Base-by-base conservation (phyloP, 2,329 filamentous ascomycete species). In the Microascus cirrosus region DNA sequence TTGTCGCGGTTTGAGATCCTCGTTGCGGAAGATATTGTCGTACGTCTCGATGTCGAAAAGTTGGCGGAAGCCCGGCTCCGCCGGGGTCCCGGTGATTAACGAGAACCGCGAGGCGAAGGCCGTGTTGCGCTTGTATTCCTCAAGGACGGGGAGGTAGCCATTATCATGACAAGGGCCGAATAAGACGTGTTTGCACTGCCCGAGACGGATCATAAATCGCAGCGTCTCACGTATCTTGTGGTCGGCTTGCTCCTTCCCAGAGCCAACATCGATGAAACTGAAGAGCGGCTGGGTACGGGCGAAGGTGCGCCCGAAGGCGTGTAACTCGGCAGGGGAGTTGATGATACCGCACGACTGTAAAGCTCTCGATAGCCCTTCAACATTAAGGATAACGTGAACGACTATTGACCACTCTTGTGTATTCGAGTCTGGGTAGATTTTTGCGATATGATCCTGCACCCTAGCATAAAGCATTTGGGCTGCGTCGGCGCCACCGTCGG, bases 151-250 rank as follows among this genome's bases (percentile, higher is more conserved):
- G 6, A 80, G 80, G 63, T 85, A 86, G 10, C 77, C 77, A 32
- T 79, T 73, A 64, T 86, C 82, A 62, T 85, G 82, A 2, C 81
- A 84, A 53, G 84, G 75, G 53, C 83, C 84, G 50, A 86, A 71
- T 36, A 85, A 68, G 53, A 86, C 74, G 62, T 83, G 78, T 65
- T 78, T 82, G 73, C 84, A 86, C 79, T 81, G 61, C 1, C 22
- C 35, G 63, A 53, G 59, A 32, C 53, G 63, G 56, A 64, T 57
- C 69, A 71, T 71, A 28, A 69, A 48, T 35, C 70, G 65, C 53
- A 71, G 63, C 42, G 68, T 65, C 63, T 70, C 68, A 11, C 67
- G 65, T 62, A 86, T 79, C 67, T 86, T 86, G 53, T 75, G 76
- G 65, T 83, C 80, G 8, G 79, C 77, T 55, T 78, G 73, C 63